These are phyloP conservation scores for Tolypocladium endophyticum DNA, from an alignment of 2,329 filamentous ascomycete species.

Conservation along the genomic window DNA sequence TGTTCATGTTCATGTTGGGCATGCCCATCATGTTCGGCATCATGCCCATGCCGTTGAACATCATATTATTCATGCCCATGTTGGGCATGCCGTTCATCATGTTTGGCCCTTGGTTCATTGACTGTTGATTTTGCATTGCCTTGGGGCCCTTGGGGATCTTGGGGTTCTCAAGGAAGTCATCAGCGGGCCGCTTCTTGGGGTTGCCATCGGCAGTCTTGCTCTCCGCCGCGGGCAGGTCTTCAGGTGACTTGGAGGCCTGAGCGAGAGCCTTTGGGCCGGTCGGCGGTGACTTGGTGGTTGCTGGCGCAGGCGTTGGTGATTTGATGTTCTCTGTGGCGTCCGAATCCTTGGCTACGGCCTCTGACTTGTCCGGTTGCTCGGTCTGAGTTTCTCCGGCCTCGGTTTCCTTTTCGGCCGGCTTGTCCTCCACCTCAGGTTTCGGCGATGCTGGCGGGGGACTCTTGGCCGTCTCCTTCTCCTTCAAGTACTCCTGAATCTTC, in stretches of 20 bases:
- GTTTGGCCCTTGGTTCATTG: conserved; percentile 31
- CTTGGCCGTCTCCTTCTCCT: conserved; percentile 44
- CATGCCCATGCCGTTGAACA: conserved; percentile 24
- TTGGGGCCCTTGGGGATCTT: conserved; percentile 56
- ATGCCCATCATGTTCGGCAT: conserved; percentile 30
- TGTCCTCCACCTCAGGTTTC: conserved; percentile 30
- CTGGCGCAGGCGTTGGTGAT: conserved; percentile 15
- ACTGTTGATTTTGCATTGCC: conserved; percentile 49
- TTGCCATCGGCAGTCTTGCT: conserved; percentile 20
- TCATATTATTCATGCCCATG: conserved; percentile 27
- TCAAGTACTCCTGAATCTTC: conserved; percentile 67
- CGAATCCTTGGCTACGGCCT: conserved; percentile 3
- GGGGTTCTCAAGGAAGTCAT: conserved; percentile 56
- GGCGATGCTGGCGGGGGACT: conserved; percentile 23
- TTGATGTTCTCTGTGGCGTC: conserved; percentile 23
- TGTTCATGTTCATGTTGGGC: conserved; percentile 16
- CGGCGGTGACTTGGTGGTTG: conserved; percentile 16
- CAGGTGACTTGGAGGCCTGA: conserved; percentile 22
- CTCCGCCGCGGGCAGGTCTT: conserved; percentile 19
- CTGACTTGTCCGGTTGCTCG: conserved; percentile 1
- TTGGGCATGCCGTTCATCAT: conserved; percentile 34
- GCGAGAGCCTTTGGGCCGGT: conserved; percentile 17
- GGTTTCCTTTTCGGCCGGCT: conserved; percentile 26
- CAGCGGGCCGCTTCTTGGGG: conserved; percentile 73
- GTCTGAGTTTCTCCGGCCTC: conserved; percentile 5